Evolutionary conservation across 176 grass and related monocot species (phyloP), one percentile per base, ranked within the genome.

Genomic region (Puya raimondii): DNA sequence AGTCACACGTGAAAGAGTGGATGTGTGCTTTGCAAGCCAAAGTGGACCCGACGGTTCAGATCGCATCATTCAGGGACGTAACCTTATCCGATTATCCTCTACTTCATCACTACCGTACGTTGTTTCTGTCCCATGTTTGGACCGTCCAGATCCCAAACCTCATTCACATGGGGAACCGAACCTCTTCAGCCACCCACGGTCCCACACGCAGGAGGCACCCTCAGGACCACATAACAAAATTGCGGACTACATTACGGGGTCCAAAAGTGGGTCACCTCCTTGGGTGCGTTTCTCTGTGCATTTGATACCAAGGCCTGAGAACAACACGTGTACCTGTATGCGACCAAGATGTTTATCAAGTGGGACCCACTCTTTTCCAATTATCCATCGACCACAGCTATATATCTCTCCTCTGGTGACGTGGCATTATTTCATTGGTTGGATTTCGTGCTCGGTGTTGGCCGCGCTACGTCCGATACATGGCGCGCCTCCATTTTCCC

Each of bases 401-500:
- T n/a, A 58, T 61, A 18, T 22, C 56, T 10, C 56, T 8, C 0
- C 56, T 61, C 21, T n/a, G 21, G 56, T 9, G n/a, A 22, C 56
- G 56, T 61, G 16, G 8, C 16, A 8, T 4, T 61, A 61, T 13
- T 13, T 61, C 4, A 61, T 61, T 61, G 56, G 17, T 20, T 13
- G 0, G 11, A 70, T 26, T 20, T 53, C 11, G 23, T 25, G 49
- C 10, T 8, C 25, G 49, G 67, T 51, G 67, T 51, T 50, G 68
- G 22, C 10, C 68, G 53, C 27, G 21, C 0, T 48, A 70, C 53
- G 68, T 12, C 12, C 51, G 67, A 52, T 20, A 10, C 4, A 70
- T 70, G 12, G 25, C 22, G 22, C 25, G 21, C 21, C 3, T 70
- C 22, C 20, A 20, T 53, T 70, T 70, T 70, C 68, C 68, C 68